phyloP scores from a whole-genome alignment of 1,284 basidiomycete genomes.

The Pascua sp. region DNA sequence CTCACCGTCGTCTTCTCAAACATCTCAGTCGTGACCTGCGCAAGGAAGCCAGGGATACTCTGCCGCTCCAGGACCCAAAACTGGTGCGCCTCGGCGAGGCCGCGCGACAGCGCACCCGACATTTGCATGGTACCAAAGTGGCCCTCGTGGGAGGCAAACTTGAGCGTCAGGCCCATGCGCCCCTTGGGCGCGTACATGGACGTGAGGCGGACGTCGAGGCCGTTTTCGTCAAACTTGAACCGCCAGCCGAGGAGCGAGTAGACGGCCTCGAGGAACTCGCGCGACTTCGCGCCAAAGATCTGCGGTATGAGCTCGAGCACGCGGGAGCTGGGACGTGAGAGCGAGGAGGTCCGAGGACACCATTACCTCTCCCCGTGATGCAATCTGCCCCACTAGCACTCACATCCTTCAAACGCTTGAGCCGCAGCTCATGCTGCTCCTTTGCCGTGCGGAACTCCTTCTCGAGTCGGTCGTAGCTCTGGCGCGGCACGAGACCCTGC shows the following conservation, averaged over 20 bases:
- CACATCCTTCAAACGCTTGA: conserved; percentile 53
- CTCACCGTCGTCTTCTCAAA: conserved; percentile 51
- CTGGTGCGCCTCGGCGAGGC: conserved; percentile 50
- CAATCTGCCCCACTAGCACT: too few relatives aligned
- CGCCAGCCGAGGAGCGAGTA: conserved; percentile 57
- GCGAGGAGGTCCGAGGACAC: background rate
- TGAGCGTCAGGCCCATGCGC: conserved; percentile 51
- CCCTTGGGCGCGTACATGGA: conserved; percentile 56
- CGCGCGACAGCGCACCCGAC: conserved; percentile 47
- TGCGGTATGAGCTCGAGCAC: conserved; percentile 14
- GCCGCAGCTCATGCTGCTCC: conserved; percentile 53
- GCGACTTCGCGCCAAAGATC: conserved; percentile 54
- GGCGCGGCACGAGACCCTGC: conserved; percentile 48
- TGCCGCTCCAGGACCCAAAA: conserved; percentile 55
- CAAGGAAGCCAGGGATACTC: conserved; percentile 55
- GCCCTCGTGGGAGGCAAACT: conserved; percentile 49
- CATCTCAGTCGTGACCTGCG: conserved; percentile 53
- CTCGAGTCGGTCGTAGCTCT: conserved; percentile 49
- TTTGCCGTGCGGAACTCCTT: conserved; percentile 51
- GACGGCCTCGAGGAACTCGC: conserved; percentile 56
- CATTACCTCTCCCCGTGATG: background rate
- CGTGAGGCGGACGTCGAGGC: conserved; percentile 54
- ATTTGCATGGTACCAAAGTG: conserved; percentile 55
- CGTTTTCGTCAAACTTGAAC: conserved; percentile 56
- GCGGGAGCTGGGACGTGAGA: too few relatives aligned